A percentile compares a stretch with the other conserved stretches of the same genome.
Evolutionary conservation across 2,329 filamentous ascomycete genomes (phyloP).

Genomic region (Colletotrichum incanum): DNA sequence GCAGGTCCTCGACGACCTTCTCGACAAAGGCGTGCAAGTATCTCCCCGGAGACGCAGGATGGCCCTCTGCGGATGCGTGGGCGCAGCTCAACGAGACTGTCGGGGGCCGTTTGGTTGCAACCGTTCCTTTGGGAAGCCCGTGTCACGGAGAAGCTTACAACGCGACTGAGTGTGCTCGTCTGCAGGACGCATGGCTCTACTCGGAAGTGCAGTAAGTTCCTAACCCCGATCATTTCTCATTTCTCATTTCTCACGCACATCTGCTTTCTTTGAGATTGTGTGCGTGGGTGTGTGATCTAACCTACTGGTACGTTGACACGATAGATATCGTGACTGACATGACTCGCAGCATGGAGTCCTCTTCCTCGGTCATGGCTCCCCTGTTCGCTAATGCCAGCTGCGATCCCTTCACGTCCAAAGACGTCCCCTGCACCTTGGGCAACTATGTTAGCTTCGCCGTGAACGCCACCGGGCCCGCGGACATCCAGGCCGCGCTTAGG

Average conservation of each 20-base stretch:
- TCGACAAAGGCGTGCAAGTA: conserved; percentile 33
- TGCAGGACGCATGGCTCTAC: conserved; percentile 37
- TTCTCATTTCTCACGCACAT: neutral
- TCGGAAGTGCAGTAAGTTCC: conserved; percentile 36
- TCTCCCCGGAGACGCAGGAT: conserved; percentile 37
- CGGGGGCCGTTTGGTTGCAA: conserved; percentile 34
- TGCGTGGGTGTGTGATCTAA: neutral
- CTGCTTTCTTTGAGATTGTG: neutral
- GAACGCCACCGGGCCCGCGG: conserved; percentile 48
- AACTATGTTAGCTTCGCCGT: conserved; percentile 51
- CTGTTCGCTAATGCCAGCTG: conserved; percentile 51
- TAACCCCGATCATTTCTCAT: neutral
- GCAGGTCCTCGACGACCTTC: neutral
- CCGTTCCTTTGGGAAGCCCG: conserved; percentile 30
- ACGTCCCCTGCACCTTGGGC: conserved; percentile 55
- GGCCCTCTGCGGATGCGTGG: conserved; percentile 33
- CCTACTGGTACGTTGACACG: neutral
- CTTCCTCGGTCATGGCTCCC: conserved; percentile 49
- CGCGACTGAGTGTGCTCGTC: conserved; percentile 33
- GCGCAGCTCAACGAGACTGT: conserved; percentile 39
- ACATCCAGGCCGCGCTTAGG: conserved; percentile 52
- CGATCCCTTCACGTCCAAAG: conserved; percentile 50
- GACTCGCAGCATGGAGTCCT: conserved; percentile 39
- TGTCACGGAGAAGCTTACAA: conserved; percentile 37
- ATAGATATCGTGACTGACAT: conserved; percentile 45